phyloP scores from a whole-genome alignment of 2,329 filamentous ascomycete genomes.

The Colletotrichum cuscutae region DNA sequence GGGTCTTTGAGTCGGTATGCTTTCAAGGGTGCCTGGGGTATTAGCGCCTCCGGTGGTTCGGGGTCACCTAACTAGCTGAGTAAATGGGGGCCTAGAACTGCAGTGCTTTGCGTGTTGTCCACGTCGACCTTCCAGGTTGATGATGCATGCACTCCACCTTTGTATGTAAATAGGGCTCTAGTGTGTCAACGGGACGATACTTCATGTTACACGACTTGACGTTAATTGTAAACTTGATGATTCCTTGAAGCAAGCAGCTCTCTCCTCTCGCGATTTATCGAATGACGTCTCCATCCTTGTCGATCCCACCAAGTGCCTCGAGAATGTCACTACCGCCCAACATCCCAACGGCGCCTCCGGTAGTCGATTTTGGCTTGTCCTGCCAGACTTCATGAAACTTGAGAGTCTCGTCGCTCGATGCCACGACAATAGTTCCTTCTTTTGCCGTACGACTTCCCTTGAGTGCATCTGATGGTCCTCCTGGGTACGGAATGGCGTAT shows the following conservation, averaged over 20 bases:
- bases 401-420: conserved; percentile 89
- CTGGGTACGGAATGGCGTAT: conserved; percentile 88
- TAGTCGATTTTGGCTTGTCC: conserved; percentile 65
- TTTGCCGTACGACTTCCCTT: conserved; percentile 38
- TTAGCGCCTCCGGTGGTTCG: conserved; percentile 9
- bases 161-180: background rate
- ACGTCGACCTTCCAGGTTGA: background rate
- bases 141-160: background rate
- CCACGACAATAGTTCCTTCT: conserved; percentile 82
- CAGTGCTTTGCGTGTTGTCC: background rate
- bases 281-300: conserved; percentile 78
- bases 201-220: background rate
- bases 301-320: conserved; percentile 83
- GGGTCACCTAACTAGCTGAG: background rate
- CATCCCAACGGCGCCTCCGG: conserved; percentile 63
- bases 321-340: conserved; percentile 88
- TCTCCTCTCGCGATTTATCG: conserved; percentile 60
- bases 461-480: conserved; percentile 45
- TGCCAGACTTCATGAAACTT: conserved; percentile 97
- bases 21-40: conserved; percentile 13
- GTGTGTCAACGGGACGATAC: background rate
- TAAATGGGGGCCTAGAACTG: background rate
- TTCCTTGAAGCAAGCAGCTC: conserved; percentile 41
- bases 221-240: conserved; percentile 15
- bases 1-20: background rate